A percentile compares a stretch with the other conserved stretches of the same genome.
Conservation (phyloP, 176 grass and related monocot species). For the Rhipidocladum racemiflorum region DNA sequence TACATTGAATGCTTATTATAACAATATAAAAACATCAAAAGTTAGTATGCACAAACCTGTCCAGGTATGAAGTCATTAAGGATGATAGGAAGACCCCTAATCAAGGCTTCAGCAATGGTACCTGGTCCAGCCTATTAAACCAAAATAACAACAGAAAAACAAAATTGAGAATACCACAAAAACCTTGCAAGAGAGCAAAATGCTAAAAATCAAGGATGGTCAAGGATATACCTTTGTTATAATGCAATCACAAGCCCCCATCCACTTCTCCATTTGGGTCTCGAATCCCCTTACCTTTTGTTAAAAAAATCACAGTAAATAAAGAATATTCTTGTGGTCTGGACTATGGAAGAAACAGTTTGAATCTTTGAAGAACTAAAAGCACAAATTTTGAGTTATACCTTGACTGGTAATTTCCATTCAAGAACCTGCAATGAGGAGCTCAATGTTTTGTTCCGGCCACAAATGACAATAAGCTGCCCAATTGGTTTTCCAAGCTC, state of each 20-base stretch:
- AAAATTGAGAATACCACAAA: neutral
- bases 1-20: neutral
- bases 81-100: conserved; percentile 97
- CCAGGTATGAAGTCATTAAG: conserved; percentile 99
- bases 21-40: neutral
- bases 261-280: conserved; percentile 99
- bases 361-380: neutral
- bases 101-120: conserved; percentile 97
- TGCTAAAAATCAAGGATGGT: neutral
- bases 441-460: conserved; percentile 84
- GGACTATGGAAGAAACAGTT: neutral
- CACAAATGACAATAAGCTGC: conserved; percentile 93
- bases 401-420: conserved; percentile 96
- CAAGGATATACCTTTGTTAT: conserved; percentile 81
- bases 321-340: neutral
- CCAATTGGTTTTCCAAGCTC: conserved; percentile 77
- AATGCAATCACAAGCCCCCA: conserved; percentile 97
- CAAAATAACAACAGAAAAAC: conserved; percentile 8
- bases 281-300: conserved; percentile 92
- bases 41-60: conserved; percentile 59
- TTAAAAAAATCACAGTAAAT: neutral
- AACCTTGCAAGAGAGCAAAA: neutral
- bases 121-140: conserved; percentile 84
- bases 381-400: conserved; percentile 15
- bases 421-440: conserved; percentile 58